These are phyloP conservation scores for Physcomitrium patens DNA, from an alignment of 225 moss, liverwort and hornwort species.

Conservation along the genomic window DNA sequence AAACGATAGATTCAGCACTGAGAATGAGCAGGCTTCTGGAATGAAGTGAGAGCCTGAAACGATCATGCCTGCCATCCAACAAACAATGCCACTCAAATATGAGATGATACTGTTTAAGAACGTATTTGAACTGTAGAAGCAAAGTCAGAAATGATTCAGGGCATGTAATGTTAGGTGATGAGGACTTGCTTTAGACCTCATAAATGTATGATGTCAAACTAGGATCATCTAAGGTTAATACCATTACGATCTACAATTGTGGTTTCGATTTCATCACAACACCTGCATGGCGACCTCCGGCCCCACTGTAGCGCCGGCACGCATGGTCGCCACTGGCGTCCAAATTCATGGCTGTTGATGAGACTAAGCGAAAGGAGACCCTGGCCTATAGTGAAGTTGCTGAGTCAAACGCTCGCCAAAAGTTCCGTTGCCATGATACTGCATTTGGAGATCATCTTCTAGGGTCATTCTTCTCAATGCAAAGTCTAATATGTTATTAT, in stretches of 20 bases:
- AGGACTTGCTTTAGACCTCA: conserved; percentile 36
- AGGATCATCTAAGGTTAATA: conserved; percentile 40
- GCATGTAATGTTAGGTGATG: conserved; percentile 17
- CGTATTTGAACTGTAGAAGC: too few species aligned
- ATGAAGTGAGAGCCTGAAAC: too few species aligned
- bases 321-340: conserved; percentile 58
- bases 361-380: conserved; percentile 75
- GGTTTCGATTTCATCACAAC: conserved; percentile 34
- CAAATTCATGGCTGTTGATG: conserved; percentile 80
- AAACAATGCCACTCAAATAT: too few species aligned
- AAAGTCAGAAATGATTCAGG: too few species aligned
- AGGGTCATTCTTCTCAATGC: conserved; percentile 76
- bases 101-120: too few species aligned
- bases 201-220: conserved; percentile 42
- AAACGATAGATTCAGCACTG: too few species aligned
- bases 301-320: not conserved
- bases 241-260: conserved; percentile 56
- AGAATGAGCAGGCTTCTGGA: too few species aligned
- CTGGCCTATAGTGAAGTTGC: conserved; percentile 61
- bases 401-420: conserved; percentile 76
- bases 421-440: conserved; percentile 62
- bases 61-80: too few species aligned
- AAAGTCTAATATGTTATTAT: conserved; percentile 77
- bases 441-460: conserved; percentile 55
- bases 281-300: conserved; percentile 29